Base-by-base conservation (phyloP, 1,139 yeast genomes). In the Eremothecium gossypii region DNA sequence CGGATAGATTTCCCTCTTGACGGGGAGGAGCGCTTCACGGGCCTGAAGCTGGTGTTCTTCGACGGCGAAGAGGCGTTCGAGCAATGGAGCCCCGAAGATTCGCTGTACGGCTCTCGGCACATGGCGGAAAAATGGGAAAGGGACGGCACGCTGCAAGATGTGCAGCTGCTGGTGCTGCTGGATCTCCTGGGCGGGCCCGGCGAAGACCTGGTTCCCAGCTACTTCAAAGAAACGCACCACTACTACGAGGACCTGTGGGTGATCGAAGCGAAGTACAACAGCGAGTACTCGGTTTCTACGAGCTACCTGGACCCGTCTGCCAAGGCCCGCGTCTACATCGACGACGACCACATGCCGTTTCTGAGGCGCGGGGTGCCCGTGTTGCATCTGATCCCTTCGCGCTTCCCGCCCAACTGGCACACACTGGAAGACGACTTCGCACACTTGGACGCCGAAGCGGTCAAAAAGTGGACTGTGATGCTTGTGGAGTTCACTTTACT, bases 51-150 rank as follows among this genome's bases (percentile, higher is more conserved):
- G 8, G 59, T 76, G 0, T 75, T 76, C 50, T 72, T 75, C 43
- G 81, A 76, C 49, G 81, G 82, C 2, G 81, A 76, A 49, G 81
- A 76, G 49, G 80, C 82, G 0, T 51, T 73, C 23, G 59, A 60
- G 3, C 55, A 63, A 12, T 76, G 82, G 82, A 54, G 70, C 0
- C 65, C 63, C 8, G 53, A 61, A 0, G 81, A 76, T 48, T 74
- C 79, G 0, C 63, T 74, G 3, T 76, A 76, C 50, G 82, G 81
- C 0, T 70, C 81, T 0, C 64, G 70, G 13, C 73, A 71, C 47
- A 53, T 75, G 31, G 79, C 77, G 1, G 47, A 53, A 1, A 47
- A 52, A 36, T 69, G 74, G 75, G 54, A 55, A 3, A 34, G 44
- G 2, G 47, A 51, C 2, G 58, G 54, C 2, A 23, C 48, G 3